Base-by-base conservation (phyloP, 1,284 basidiomycete species). In the Apiotrichum montevideense region DNA sequence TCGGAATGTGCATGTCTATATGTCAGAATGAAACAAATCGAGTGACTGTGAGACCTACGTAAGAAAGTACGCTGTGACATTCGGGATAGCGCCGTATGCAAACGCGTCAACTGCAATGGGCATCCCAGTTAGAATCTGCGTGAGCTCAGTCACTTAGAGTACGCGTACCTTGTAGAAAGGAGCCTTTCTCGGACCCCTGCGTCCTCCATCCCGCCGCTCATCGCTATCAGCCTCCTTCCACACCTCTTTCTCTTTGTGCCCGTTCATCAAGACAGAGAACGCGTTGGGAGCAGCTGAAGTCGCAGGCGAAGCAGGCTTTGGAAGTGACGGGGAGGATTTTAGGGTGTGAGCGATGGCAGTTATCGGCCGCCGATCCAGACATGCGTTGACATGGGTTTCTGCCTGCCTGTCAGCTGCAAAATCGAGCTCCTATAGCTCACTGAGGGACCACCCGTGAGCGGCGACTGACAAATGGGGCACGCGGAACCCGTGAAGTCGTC, bases 51-150 rank as follows among this genome's bases (percentile, higher is more conserved):
- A 21, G 14, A 69, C 84, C 56, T 63, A 88, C 90, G 87, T 91
- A 61, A 96, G 77, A 65, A 95, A 91, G 74, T 96, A 95, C 0
- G 90, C 90, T 3, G 82, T 87, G 10, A 96, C 85, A 9, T 84
- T 85, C 6, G 91, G 90, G 54, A 97, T 91, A n/a, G 81, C 79
- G 2, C 93, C 93, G 72, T 95, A 98, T 48, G 87, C 84, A 74
- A 98, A 98, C 1, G 92, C 93, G 68, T 98, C 95, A 0, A 97
- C 93, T 6, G 92, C 88, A 46, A 98, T 89, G 1, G 94, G 92
- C 93, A 98, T 97, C 2, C 96, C 95, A 63, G 91, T 88, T 62
- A 98, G 77, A 14, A 82, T 76, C 72, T 80, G 59, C 6, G n/a
- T 47, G 35, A 46, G 45, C 52, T 6, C 7, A 15, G 1, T 3